These are phyloP conservation scores for Lipomyces oligophaga DNA, from an alignment of 805 yeast species.

Conservation along the genomic window DNA sequence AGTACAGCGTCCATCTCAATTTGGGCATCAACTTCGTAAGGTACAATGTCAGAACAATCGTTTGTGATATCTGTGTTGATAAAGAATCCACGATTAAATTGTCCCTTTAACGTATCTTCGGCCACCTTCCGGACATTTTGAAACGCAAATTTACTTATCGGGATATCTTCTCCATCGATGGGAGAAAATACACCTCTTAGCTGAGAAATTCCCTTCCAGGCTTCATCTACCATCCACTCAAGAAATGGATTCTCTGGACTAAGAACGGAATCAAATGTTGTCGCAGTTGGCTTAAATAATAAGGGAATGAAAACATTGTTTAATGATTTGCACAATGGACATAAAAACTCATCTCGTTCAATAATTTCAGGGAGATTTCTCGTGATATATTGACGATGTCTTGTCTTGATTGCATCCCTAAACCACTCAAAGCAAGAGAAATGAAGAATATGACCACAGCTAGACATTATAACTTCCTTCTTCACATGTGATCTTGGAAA, in stretches of 20 bases:
- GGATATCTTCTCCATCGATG: neutral
- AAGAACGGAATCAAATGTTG: conserved; percentile 21
- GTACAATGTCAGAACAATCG: neutral
- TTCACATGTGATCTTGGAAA: conserved; percentile 43
- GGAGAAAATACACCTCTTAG: conserved; percentile 2
- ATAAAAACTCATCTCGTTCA: conserved; percentile 68
- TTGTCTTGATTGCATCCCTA: conserved; percentile 50
- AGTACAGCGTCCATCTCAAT: conserved; percentile 1
- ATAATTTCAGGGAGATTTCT: conserved; percentile 75
- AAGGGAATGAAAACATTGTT: conserved; percentile 81
- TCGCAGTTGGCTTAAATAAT: conserved; percentile 51
- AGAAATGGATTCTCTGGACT: conserved; percentile 3
- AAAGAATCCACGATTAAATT: conserved; percentile 3
- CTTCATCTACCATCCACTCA: conserved; percentile 27
- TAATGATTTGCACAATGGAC: conserved; percentile 87
- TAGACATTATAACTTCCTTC: conserved; percentile 46
- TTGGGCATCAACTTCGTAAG: conserved; percentile 1
- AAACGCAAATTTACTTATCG: neutral
- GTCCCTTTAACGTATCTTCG: conserved; percentile 1
- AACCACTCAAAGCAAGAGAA: conserved; percentile 67
- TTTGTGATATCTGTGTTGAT: conserved; percentile 5
- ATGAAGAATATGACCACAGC: conserved; percentile 96
- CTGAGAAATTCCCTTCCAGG: conserved; percentile 15
- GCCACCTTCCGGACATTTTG: conserved; percentile 6
- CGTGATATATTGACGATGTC: conserved; percentile 66